Conservation (phyloP, 345 rosid genomes). For the Bruguiera sexangula region DNA sequence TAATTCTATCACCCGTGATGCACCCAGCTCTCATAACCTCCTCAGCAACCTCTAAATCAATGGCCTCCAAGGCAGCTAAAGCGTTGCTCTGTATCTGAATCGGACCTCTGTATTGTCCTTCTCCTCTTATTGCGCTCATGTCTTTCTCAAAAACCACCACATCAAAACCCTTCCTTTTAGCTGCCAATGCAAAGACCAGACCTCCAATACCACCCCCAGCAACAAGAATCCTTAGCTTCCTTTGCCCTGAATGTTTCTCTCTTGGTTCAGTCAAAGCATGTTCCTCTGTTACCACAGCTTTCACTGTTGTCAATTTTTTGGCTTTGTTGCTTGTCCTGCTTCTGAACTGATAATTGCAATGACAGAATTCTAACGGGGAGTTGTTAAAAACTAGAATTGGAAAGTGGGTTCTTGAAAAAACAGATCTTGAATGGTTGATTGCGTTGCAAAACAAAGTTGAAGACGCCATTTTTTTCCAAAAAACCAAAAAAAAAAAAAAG, state of each 20-base stretch:
- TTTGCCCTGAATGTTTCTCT: conserved; percentile 21
- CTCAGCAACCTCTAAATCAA: conserved; percentile 82
- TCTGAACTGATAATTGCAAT: conserved; percentile 25
- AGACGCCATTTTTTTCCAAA: conserved; percentile 43
- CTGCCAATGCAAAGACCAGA: conserved; percentile 80
- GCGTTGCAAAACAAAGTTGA: conserved; percentile 52
- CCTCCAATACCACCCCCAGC: conserved; percentile 98
- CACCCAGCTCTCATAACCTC: conserved; percentile 81
- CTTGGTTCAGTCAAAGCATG: conserved; percentile 6
- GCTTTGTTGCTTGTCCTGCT: conserved; percentile 17
- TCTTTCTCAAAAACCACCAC: conserved; percentile 89
- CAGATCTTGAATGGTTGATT: conserved; percentile 42
- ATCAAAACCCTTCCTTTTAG: conserved; percentile 80
- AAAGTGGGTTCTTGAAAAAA: conserved; percentile 50
- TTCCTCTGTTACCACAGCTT: conserved; percentile 41
- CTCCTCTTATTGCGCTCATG: conserved; percentile 88
- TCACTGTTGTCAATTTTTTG: conserved; percentile 32
- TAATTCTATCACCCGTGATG: conserved; percentile 87
- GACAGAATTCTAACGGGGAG: conserved; percentile 37
- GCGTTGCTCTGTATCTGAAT: conserved; percentile 97
- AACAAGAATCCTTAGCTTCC: conserved; percentile 61
- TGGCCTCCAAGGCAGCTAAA: conserved; percentile 93
- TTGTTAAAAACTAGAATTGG: conserved; percentile 32
- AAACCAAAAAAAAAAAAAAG: not conserved
- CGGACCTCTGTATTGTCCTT: conserved; percentile 95